A percentile compares a stretch with the other conserved stretches of the same genome.
phyloP scores from a whole-genome alignment of 225 moss, liverwort and hornwort genomes.

The Rhytidiadelphus loreus region DNA sequence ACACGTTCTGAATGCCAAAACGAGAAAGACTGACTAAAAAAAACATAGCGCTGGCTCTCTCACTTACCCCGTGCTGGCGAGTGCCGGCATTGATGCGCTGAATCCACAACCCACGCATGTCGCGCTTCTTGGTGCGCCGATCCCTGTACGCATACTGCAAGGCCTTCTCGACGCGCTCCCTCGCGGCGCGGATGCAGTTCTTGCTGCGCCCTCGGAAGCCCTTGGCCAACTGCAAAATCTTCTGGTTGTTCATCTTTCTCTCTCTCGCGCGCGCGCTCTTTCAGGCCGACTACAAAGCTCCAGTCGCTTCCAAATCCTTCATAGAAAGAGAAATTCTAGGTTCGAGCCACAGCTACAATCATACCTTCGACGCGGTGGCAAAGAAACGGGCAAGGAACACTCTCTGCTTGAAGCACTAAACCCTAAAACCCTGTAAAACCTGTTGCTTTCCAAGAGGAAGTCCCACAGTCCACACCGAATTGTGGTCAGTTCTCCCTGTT shows the following conservation, averaged over 20 bases:
- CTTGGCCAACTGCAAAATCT: slow-evolving; percentile 96
- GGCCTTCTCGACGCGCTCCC: slow-evolving; percentile 97
- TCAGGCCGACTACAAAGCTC: not conserved
- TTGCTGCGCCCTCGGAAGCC: slow-evolving; percentile 91
- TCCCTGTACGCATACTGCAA: slow-evolving; percentile 95
- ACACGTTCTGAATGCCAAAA: not conserved
- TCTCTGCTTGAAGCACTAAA: not conserved
- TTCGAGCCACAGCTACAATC: not conserved
- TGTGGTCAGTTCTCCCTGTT: too few species aligned
- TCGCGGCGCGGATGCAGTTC: slow-evolving; percentile 87
- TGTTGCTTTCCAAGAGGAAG: too few species aligned
- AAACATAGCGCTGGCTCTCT: not conserved
- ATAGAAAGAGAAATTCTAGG: not conserved
- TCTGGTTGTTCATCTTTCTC: slow-evolving; percentile 78
- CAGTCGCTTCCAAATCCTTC: not conserved
- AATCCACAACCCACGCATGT: slow-evolving; percentile 98
- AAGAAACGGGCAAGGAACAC: not conserved
- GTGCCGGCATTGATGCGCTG: slow-evolving; percentile 98
- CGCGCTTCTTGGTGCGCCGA: slow-evolving; percentile 90
- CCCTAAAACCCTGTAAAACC: not conserved
- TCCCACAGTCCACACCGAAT: too few species aligned
- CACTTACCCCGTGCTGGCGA: slow-evolving; percentile 73
- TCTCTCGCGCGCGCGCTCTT: not conserved
- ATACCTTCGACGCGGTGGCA: not conserved
- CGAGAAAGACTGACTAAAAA: not conserved